Conservation (phyloP, 768 basidiomycete species). For the Lactarius hatsudake region DNA sequence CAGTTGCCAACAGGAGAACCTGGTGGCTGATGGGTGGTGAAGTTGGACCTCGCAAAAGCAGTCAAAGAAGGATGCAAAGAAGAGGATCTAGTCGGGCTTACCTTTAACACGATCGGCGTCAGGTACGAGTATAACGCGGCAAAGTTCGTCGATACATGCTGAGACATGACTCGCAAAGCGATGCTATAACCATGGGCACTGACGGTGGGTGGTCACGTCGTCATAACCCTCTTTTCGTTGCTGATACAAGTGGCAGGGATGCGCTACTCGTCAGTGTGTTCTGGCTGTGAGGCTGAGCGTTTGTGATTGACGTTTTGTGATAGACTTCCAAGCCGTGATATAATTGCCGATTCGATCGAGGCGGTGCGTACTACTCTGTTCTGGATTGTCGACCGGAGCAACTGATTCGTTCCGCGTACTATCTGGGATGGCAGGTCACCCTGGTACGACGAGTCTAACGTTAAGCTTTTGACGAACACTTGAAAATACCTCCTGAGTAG, state of each 20-base stretch:
- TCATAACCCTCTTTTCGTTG: constrained; percentile 5
- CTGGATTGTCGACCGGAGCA: background rate
- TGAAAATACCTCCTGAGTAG: constrained; percentile 36
- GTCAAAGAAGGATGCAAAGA: constrained; percentile 82
- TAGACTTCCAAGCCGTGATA: constrained; percentile 80
- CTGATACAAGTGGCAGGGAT: constrained; percentile 53
- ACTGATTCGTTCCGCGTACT: background rate
- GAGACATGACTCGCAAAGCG: constrained; percentile 40
- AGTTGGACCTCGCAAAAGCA: constrained; percentile 77
- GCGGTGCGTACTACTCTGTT: constrained; percentile 44
- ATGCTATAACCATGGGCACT: constrained; percentile 88
- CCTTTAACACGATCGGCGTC: constrained; percentile 83
- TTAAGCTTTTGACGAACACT: background rate
- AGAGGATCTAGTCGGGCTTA: constrained; percentile 77
- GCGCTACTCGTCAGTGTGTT: constrained; percentile 71
- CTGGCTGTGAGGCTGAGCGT: background rate
- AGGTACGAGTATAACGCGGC: constrained; percentile 44
- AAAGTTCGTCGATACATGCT: background rate
- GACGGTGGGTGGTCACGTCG: constrained; percentile 52
- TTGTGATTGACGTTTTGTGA: background rate
- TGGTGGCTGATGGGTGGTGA: constrained; percentile 9
- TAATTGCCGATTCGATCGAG: constrained; percentile 90
- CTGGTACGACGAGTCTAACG: constrained; percentile 39
- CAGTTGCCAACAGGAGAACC: background rate
- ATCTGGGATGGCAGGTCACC: constrained; percentile 43